Evolutionary conservation across 2,329 filamentous ascomycete genomes (phyloP).

Genomic region (Scytalidium sp.): DNA sequence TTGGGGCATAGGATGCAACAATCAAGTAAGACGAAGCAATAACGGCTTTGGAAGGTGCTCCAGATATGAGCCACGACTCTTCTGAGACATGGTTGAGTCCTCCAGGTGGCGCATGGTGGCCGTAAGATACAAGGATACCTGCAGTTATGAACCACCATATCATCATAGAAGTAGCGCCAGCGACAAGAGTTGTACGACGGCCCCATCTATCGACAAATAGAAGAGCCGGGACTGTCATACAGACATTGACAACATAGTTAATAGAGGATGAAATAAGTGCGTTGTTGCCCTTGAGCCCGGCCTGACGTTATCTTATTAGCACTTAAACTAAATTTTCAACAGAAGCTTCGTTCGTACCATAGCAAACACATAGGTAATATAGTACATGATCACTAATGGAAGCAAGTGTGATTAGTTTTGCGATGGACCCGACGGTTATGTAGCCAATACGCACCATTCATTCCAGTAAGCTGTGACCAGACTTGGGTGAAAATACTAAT

Average conservation of each 20-base stretch:
- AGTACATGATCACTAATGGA: slow-evolving; percentile 69
- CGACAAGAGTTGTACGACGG: slow-evolving; percentile 60
- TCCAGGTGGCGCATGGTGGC: slow-evolving; percentile 29
- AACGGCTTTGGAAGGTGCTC: slow-evolving; percentile 50
- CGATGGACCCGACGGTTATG: too few species aligned
- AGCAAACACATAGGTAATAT: slow-evolving; percentile 42
- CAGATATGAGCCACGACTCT: slow-evolving; percentile 46
- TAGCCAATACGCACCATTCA: too few species aligned
- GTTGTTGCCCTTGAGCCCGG: slow-evolving; percentile 51
- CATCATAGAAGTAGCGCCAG: slow-evolving; percentile 42
- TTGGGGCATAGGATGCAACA: slow-evolving; percentile 51
- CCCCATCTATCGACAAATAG: slow-evolving; percentile 72
- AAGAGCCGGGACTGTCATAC: slow-evolving; percentile 71
- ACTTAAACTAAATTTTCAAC: neutral
- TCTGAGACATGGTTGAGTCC: slow-evolving; percentile 33
- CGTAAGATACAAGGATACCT: slow-evolving; percentile 41
- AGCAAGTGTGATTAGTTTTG: too few species aligned
- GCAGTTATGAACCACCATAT: slow-evolving; percentile 44
- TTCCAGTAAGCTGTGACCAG: slow-evolving; percentile 70
- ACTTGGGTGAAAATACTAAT: slow-evolving; percentile 73
- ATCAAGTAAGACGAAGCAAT: slow-evolving; percentile 66
- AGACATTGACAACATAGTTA: slow-evolving; percentile 73
- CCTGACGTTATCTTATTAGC: slow-evolving; percentile 30
- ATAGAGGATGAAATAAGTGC: slow-evolving; percentile 64
- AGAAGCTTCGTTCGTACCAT: neutral